phyloP scores from a whole-genome alignment of 2,329 filamentous ascomycete species.

The Monosporascus ibericus region DNA sequence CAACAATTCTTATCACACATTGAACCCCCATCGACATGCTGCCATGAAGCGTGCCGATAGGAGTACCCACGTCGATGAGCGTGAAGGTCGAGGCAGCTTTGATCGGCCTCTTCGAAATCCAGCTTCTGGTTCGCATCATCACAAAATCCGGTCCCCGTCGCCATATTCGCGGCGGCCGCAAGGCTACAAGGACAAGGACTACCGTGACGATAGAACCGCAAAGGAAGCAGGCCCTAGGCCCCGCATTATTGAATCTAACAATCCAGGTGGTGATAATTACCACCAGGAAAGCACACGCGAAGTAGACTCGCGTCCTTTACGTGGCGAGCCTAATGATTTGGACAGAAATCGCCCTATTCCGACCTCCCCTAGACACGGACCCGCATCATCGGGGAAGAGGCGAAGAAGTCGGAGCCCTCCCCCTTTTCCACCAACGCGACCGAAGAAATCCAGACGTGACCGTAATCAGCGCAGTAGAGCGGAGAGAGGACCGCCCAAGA shows the following conservation, averaged over 20 bases:
- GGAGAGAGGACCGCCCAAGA: constrained; percentile 18
- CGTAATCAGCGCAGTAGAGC: constrained; percentile 22
- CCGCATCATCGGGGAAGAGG: constrained; percentile 34
- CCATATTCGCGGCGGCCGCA: constrained; percentile 17
- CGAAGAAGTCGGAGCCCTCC: constrained; percentile 36
- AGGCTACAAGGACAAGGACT: constrained; percentile 16
- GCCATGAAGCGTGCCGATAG: constrained; percentile 34
- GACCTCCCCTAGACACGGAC: constrained; percentile 21
- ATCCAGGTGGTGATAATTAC: constrained; percentile 31
- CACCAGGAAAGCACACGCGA: constrained; percentile 19
- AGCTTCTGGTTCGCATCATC: constrained; percentile 11
- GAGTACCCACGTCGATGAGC: constrained; percentile 27
- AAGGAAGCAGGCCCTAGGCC: constrained; percentile 26
- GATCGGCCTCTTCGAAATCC: constrained; percentile 18
- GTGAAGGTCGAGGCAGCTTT: constrained; percentile 30
- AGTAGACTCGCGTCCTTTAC: constrained; percentile 10
- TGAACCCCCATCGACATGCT: constrained; percentile 28
- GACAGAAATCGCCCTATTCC: constrained; percentile 26
- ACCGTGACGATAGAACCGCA: constrained; percentile 18
- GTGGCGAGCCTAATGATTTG: constrained; percentile 12
- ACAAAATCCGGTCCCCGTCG: constrained; percentile 17
- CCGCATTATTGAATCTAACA: constrained; percentile 27
- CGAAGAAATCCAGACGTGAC: constrained; percentile 38
- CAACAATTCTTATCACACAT: constrained; percentile 12
- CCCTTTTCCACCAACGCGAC: constrained; percentile 28